Percentiles rank a stretch among this genome's conserved stretches.
Conservation (phyloP, 192 early-diverging fungal species). For the Coemansia pectinata region DNA sequence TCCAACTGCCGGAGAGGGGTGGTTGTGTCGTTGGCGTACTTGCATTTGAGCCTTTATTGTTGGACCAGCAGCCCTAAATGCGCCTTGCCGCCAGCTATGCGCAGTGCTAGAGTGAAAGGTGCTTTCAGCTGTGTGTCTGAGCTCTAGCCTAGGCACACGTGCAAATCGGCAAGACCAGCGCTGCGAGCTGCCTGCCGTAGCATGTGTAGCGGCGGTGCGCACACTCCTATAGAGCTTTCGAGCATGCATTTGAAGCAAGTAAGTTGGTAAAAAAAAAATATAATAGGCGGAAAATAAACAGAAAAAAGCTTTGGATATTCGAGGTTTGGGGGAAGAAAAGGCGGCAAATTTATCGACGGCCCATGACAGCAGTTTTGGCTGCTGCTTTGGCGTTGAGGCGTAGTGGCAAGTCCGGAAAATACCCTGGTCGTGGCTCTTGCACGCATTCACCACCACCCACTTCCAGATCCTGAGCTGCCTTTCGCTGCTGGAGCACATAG, state of each 20-base stretch:
- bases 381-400: constrained; percentile 9
- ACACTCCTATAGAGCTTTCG: not conserved
- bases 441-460: not conserved
- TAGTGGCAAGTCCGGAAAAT: constrained; percentile 18
- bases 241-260: not conserved
- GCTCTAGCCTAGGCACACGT: not conserved
- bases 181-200: not conserved
- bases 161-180: not conserved
- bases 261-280: constrained; percentile 1
- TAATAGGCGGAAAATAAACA: not conserved
- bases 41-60: not conserved
- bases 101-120: not conserved
- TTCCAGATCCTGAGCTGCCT: constrained; percentile 14
- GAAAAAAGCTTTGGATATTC: not conserved
- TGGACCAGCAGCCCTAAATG: not conserved
- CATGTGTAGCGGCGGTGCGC: not conserved
- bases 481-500: constrained; percentile 20
- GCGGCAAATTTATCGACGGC: not conserved
- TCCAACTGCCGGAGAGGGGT: not conserved
- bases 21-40: not conserved
- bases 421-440: constrained; percentile 13
- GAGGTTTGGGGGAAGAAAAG: not conserved
- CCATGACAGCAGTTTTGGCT: not conserved
- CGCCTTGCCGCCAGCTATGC: not conserved
- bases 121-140: not conserved